phyloP scores from a whole-genome alignment of 208 protist species.

The Balamuthia mandrillaris region DNA sequence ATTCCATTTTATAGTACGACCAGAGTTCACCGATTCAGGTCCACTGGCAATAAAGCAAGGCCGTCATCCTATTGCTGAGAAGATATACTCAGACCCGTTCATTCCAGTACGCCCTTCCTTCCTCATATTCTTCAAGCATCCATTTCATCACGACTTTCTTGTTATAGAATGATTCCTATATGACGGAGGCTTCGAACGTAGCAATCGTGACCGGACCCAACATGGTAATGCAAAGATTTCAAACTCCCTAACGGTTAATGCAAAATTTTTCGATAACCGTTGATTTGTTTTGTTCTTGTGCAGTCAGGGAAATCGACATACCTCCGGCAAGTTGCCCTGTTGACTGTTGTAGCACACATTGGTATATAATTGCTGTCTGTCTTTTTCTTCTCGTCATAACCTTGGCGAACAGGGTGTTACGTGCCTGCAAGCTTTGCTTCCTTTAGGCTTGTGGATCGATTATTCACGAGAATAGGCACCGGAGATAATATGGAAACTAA shows the following conservation, averaged over 20 bases:
- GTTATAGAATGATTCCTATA: constrained; percentile 64
- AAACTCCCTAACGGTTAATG: background rate
- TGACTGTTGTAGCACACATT: constrained; percentile 84
- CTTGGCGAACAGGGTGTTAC: constrained; percentile 63
- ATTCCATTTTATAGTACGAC: constrained; percentile 4
- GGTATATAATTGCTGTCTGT: constrained; percentile 56
- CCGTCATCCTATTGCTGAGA: constrained; percentile 51
- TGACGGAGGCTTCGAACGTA: constrained; percentile 59
- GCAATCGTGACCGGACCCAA: constrained; percentile 87
- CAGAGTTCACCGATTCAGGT: constrained; percentile 15
- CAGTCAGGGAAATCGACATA: constrained; percentile 87
- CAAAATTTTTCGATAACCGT: background rate
- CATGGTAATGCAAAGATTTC: constrained; percentile 50
- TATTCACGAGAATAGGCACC: constrained; percentile 61
- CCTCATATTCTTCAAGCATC: background rate
- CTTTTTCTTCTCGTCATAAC: background rate
- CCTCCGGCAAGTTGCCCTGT: constrained; percentile 81
- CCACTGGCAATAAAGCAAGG: constrained; percentile 28
- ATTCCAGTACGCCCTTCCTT: constrained; percentile 33
- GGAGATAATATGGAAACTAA: constrained; percentile 50
- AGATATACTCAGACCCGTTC: background rate
- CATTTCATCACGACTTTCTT: background rate
- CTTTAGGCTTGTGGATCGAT: constrained; percentile 52
- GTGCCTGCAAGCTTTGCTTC: constrained; percentile 71
- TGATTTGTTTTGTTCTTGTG: background rate